Percentiles rank a stretch among this genome's conserved stretches.
These are phyloP conservation scores for Gracilaria domingensis DNA, from an alignment of 23 red algal genomes.

Conservation along the genomic window DNA sequence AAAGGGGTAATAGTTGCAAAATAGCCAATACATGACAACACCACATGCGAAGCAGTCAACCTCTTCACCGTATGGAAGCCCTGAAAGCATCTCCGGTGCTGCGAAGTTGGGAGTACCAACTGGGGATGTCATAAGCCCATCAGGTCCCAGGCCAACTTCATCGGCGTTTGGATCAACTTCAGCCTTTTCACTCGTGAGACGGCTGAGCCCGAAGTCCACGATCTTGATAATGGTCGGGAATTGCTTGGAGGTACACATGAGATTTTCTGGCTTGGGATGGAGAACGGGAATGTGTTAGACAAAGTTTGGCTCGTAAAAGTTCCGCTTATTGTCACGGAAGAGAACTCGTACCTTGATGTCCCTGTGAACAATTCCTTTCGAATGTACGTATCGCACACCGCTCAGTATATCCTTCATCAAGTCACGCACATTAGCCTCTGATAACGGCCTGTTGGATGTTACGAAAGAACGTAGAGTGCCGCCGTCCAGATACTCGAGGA, in stretches of 20 bases:
- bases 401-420: conserved; percentile 69
- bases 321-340: background rate
- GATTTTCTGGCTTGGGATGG: conserved; percentile 78
- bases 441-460: conserved; percentile 43
- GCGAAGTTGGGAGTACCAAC: conserved; percentile 81
- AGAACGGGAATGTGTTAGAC: background rate
- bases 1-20: conserved; percentile 79
- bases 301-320: background rate
- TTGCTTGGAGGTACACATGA: conserved; percentile 58
- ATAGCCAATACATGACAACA: conserved; percentile 78
- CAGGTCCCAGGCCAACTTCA: conserved; percentile 39
- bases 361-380: conserved; percentile 75
- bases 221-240: conserved; percentile 78
- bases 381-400: conserved; percentile 71
- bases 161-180: background rate
- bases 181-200: background rate
- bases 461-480: conserved; percentile 68
- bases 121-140: conserved; percentile 72
- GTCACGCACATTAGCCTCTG: conserved; percentile 54
- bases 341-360: conserved; percentile 57
- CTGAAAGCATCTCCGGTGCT: conserved; percentile 79
- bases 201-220: conserved; percentile 84
- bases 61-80: conserved; percentile 67
- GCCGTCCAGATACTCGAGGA: conserved; percentile 75
- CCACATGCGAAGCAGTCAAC: conserved; percentile 85